A percentile compares a stretch with the other conserved stretches of the same genome.
These are phyloP conservation scores for Neurospora sp. DNA, from an alignment of 2,329 filamentous ascomycete genomes.

Conservation along the genomic window DNA sequence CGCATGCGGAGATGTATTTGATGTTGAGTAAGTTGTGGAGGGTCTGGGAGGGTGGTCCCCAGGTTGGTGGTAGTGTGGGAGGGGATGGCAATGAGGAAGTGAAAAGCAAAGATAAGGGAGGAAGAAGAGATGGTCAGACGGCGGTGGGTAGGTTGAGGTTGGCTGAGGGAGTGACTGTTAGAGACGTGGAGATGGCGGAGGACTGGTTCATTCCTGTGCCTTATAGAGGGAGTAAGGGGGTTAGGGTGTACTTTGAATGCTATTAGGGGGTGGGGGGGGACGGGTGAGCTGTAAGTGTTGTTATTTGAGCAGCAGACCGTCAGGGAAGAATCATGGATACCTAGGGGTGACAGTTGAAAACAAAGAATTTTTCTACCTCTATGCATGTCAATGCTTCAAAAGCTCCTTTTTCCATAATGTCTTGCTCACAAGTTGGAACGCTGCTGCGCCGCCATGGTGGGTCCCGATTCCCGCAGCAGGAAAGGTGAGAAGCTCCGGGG, in stretches of 20 bases:
- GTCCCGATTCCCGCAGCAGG: background rate
- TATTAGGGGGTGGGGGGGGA: background rate
- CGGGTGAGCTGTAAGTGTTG: background rate
- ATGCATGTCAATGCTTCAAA: background rate
- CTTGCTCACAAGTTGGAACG: background rate
- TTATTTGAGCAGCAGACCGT: too few relatives aligned
- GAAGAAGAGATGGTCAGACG: background rate
- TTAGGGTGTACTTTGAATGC: background rate
- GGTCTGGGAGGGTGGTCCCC: background rate
- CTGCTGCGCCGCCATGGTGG: background rate
- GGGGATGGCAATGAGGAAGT: background rate
- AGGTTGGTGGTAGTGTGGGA: background rate
- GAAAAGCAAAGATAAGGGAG: background rate
- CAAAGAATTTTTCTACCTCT: background rate
- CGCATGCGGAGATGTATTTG: slow-evolving; percentile 6
- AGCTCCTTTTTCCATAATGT: background rate
- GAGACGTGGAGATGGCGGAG: background rate
- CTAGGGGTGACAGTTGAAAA: background rate
- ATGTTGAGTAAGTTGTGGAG: background rate
- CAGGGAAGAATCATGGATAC: background rate
- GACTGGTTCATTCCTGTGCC: background rate
- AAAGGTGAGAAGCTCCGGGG: background rate
- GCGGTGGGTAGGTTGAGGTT: background rate
- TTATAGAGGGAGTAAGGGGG: background rate
- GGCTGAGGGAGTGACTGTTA: background rate